phyloP scores from a whole-genome alignment of 306 rosid species.

The Fagus crenata region DNA sequence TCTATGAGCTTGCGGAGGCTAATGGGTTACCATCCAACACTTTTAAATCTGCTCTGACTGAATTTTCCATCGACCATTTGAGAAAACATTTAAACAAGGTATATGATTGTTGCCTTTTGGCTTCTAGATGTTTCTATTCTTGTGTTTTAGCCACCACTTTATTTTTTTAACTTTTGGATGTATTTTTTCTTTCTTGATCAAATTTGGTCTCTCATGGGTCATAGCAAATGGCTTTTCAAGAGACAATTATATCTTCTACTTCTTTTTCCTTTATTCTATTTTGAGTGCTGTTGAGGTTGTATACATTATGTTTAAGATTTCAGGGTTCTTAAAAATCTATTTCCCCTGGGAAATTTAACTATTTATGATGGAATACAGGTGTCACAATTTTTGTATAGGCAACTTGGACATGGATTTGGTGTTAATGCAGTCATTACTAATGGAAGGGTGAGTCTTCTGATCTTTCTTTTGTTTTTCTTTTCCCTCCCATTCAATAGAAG shows the following conservation, averaged over 20 bases:
- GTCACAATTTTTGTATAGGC: constrained; percentile 49
- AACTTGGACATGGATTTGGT: constrained; percentile 67
- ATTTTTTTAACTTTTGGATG: background rate
- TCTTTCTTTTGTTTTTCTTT: background rate
- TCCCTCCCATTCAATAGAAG: too few relatives aligned
- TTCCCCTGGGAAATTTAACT: background rate
- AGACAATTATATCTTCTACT: background rate
- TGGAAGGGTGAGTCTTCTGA: constrained; percentile 77
- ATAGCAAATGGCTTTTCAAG: background rate
- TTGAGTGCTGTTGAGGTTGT: background rate
- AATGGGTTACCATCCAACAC: constrained; percentile 70
- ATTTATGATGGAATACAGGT: constrained; percentile 47
- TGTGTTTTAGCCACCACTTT: constrained; percentile 3
- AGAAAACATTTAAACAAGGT: constrained; percentile 68
- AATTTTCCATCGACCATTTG: constrained; percentile 55
- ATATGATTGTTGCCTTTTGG: constrained; percentile 25
- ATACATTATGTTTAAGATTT: background rate
- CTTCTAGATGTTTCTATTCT: constrained; percentile 8
- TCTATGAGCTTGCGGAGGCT: constrained; percentile 76
- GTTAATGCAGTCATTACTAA: constrained; percentile 83
- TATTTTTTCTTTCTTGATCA: constrained; percentile 13
- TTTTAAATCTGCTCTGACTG: constrained; percentile 50
- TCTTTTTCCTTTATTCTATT: background rate
- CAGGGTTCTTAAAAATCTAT: background rate
- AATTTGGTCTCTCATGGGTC: constrained; percentile 11